phyloP scores from a whole-genome alignment of 352 stramenopile species.

The Peronospora belbahrii region DNA sequence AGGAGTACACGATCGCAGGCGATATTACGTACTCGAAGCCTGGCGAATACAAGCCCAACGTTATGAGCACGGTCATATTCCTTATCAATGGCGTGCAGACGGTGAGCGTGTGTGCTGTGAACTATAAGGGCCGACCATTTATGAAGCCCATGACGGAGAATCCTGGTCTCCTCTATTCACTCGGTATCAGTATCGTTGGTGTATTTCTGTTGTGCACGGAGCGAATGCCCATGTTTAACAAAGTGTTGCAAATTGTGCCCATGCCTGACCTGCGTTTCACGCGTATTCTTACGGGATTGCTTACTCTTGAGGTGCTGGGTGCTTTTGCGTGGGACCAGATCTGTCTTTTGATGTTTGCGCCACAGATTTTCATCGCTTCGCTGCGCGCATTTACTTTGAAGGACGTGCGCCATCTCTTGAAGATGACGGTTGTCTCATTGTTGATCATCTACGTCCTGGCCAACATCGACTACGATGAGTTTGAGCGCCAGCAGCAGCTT shows the following conservation, averaged over 20 bases:
- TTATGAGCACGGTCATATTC: slow-evolving; percentile 98
- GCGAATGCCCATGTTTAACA: slow-evolving; percentile 89
- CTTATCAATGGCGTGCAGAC: slow-evolving; percentile 91
- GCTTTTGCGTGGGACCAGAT: slow-evolving; percentile 84
- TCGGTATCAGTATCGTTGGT: slow-evolving; percentile 77
- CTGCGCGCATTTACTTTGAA: slow-evolving; percentile 67
- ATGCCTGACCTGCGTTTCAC: slow-evolving; percentile 85
- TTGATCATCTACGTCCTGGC: slow-evolving; percentile 81
- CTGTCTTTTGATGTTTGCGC: slow-evolving; percentile 76
- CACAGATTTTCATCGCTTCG: slow-evolving; percentile 81
- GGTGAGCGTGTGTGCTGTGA: slow-evolving; percentile 98
- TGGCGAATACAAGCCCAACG: slow-evolving; percentile 94
- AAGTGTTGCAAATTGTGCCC: slow-evolving; percentile 88
- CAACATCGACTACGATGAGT: slow-evolving; percentile 88
- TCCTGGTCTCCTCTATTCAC: slow-evolving; percentile 90
- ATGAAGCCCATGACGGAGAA: slow-evolving; percentile 98
- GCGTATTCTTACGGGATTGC: slow-evolving; percentile 66
- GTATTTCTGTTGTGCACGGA: slow-evolving; percentile 90
- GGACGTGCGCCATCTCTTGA: slow-evolving; percentile 73
- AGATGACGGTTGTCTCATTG: slow-evolving; percentile 79
- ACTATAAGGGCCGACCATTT: slow-evolving; percentile 98
- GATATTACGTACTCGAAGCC: slow-evolving; percentile 70
- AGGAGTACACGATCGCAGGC: slow-evolving; percentile 84
- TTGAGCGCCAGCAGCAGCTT: slow-evolving; percentile 82
- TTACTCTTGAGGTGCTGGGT: slow-evolving; percentile 79